Evolutionary conservation across 257 asterid species (phyloP).

Genomic region (Solanum arcanum): DNA sequence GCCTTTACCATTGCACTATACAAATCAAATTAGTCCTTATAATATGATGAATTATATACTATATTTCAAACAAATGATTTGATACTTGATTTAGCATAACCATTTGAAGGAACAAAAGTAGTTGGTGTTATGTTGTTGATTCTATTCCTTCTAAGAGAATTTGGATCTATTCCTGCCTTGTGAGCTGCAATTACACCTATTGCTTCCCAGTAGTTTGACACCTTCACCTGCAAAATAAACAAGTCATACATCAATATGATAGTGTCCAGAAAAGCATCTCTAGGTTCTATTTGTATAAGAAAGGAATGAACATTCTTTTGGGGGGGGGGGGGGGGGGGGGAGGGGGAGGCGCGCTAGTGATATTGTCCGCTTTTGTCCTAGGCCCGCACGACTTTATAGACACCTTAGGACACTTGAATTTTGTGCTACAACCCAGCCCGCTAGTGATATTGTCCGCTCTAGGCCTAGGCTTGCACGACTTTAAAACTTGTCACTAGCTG

Average conservation of each 20-base stretch:
- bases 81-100: conserved; percentile 11
- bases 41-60: background rate
- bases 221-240: conserved; percentile 44
- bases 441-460: background rate
- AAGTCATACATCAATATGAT: background rate
- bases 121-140: conserved; percentile 25
- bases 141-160: conserved; percentile 55
- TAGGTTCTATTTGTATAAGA: background rate
- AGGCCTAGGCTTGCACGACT: background rate
- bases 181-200: conserved; percentile 86
- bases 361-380: background rate
- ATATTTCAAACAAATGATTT: conserved; percentile 6
- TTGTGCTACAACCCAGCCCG: background rate
- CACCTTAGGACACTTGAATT: background rate
- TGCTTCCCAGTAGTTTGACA: conserved; percentile 91
- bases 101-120: conserved; percentile 21
- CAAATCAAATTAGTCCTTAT: background rate
- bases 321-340: too few species aligned
- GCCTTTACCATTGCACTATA: background rate
- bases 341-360: background rate
- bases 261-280: background rate
- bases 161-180: conserved; percentile 78
- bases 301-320: background rate
- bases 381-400: background rate
- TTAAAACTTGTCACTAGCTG: background rate